A percentile compares a stretch with the other conserved stretches of the same genome.
These are phyloP conservation scores for Geosmithia putterillii DNA, from an alignment of 2,329 filamentous ascomycete species.

Conservation along the genomic window DNA sequence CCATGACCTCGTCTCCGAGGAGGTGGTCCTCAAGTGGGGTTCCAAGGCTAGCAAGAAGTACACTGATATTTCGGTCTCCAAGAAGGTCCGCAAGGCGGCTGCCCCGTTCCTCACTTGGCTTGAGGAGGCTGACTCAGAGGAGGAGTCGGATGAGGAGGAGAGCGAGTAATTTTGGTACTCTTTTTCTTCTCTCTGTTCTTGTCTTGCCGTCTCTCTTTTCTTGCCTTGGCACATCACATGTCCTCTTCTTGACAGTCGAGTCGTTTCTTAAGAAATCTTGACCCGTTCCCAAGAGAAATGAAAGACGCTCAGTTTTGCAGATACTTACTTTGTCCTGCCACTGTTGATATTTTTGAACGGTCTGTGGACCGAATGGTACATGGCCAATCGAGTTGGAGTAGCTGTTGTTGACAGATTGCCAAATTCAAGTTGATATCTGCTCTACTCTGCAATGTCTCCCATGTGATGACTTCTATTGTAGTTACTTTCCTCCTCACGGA, in stretches of 20 bases:
- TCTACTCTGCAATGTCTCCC: no score
- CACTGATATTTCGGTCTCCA: constrained; percentile 75
- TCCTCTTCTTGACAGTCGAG: no score
- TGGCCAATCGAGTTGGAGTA: no score
- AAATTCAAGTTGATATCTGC: no score
- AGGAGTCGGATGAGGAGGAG: constrained; percentile 40
- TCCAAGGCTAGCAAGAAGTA: constrained; percentile 98
- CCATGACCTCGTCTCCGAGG: constrained; percentile 78
- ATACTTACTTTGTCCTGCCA: not conserved
- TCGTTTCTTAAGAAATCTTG: no score
- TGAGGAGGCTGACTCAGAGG: constrained; percentile 69
- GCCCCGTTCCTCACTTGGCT: constrained; percentile 94
- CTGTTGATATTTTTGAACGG: not conserved
- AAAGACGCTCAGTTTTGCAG: no score
- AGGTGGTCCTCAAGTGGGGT: constrained; percentile 82
- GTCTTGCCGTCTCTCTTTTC: not conserved
- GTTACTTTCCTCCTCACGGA: no score
- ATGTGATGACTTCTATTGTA: no score
- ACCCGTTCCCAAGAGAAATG: no score
- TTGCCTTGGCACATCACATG: not conserved
- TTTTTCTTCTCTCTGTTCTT: not conserved
- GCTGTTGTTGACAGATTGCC: no score
- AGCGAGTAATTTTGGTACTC: not conserved
- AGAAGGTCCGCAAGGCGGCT: constrained; percentile 90
- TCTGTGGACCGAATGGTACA: no score